Conservation (phyloP, 2,329 filamentous ascomycete species). For the Orbilia brochopaga region DNA sequence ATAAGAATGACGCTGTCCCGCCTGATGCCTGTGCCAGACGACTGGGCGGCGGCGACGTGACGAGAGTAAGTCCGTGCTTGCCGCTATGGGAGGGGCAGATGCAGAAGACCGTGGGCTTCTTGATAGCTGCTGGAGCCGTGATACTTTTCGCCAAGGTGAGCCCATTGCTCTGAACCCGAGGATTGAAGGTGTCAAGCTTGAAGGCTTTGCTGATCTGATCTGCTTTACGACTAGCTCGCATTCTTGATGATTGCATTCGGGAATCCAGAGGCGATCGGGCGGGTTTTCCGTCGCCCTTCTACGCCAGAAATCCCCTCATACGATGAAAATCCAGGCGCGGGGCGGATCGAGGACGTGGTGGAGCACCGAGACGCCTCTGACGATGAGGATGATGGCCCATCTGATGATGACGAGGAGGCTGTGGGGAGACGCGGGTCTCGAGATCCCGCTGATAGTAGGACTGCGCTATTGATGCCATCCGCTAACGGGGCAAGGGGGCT, state of each 20-base stretch:
- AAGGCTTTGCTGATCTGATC: background rate
- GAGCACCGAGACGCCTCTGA: background rate
- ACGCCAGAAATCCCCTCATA: background rate
- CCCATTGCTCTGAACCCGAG: background rate
- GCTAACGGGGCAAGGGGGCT: too few relatives aligned
- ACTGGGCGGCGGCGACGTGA: background rate
- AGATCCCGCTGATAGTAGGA: too few relatives aligned
- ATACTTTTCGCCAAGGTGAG: slow-evolving; percentile 15
- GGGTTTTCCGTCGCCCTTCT: background rate
- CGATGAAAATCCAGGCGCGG: too few relatives aligned
- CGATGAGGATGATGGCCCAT: slow-evolving; percentile 9
- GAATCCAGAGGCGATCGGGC: slow-evolving; percentile 1
- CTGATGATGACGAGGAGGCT: too few relatives aligned
- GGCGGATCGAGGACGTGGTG: too few relatives aligned
- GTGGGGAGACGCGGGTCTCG: too few relatives aligned
- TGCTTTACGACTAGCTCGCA: slow-evolving; percentile 4
- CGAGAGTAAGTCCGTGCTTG: slow-evolving; percentile 4
- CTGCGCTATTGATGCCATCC: too few relatives aligned
- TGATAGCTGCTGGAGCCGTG: background rate
- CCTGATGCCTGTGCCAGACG: slow-evolving; percentile 1
- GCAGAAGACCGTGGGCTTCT: background rate
- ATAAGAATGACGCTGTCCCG: background rate
- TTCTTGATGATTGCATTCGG: slow-evolving; percentile 18
- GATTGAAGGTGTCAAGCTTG: background rate
- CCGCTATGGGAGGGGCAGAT: slow-evolving; percentile 27